Percentiles rank a stretch among this genome's conserved stretches.
phyloP scores from a whole-genome alignment of 768 basidiomycete genomes.

The Austroboletus festivus region DNA sequence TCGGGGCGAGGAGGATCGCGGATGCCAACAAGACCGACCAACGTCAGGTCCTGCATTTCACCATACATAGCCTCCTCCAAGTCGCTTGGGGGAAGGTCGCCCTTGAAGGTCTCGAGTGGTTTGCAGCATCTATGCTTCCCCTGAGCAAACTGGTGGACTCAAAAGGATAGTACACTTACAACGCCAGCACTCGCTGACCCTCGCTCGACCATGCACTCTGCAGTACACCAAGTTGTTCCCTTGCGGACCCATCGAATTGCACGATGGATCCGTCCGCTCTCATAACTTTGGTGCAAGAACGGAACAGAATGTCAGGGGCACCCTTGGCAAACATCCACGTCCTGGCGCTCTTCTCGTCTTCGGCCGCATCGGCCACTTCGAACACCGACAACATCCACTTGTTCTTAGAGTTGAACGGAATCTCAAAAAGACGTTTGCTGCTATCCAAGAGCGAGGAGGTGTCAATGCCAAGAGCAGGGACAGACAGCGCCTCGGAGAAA shows the following conservation, averaged over 20 bases:
- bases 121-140: slow-evolving; percentile 36
- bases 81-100: slow-evolving; percentile 18
- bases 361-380: slow-evolving; percentile 15
- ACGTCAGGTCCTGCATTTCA: slow-evolving; percentile 39
- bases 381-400: slow-evolving; percentile 56
- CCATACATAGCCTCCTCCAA: slow-evolving; percentile 38
- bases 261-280: slow-evolving; percentile 30
- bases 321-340: slow-evolving; percentile 50
- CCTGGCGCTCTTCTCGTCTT: slow-evolving; percentile 2
- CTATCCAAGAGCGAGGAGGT: slow-evolving; percentile 15
- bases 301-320: slow-evolving; percentile 53
- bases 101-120: slow-evolving; percentile 16
- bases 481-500: slow-evolving; percentile 37
- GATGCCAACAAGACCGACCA: slow-evolving; percentile 51
- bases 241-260: slow-evolving; percentile 28
- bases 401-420: slow-evolving; percentile 49
- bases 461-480: slow-evolving; percentile 19
- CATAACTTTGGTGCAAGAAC: slow-evolving; percentile 35
- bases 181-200: slow-evolving; percentile 53
- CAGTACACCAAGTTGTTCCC: slow-evolving; percentile 20
- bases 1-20: slow-evolving; percentile 58
- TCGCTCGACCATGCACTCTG: slow-evolving; percentile 44
- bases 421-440: slow-evolving; percentile 30
- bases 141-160: too few species aligned
- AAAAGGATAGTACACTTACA: too few species aligned